phyloP scores from a whole-genome alignment of 2,329 filamentous ascomycete species.

The Xylaria sp. region DNA sequence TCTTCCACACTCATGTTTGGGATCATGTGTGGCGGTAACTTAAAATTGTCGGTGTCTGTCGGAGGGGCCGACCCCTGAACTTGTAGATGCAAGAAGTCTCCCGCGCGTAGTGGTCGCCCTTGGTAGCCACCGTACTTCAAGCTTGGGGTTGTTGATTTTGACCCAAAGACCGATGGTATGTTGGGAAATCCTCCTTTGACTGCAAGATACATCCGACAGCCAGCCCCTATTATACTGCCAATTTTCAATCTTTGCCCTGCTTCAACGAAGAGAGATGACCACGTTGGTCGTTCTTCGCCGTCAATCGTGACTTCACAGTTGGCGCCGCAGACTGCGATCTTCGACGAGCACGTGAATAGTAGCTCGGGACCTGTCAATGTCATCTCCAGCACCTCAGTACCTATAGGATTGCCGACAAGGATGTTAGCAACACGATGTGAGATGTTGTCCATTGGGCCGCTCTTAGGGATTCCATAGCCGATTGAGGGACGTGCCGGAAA shows the following conservation, averaged over 20 bases:
- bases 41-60: neutral
- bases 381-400: conserved; percentile 18
- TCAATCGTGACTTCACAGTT: conserved; percentile 11
- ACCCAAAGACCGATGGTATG: conserved; percentile 23
- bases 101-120: conserved; percentile 11
- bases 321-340: conserved; percentile 19
- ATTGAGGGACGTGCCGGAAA: conserved; percentile 20
- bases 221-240: conserved; percentile 8
- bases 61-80: neutral
- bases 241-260: conserved; percentile 20
- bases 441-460: conserved; percentile 28
- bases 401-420: conserved; percentile 15
- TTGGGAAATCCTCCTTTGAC: conserved; percentile 26
- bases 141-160: conserved; percentile 23
- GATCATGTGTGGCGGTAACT: conserved; percentile 37
- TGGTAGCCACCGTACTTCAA: conserved; percentile 20
- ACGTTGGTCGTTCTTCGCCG: conserved; percentile 3
- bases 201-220: conserved; percentile 30
- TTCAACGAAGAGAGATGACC: conserved; percentile 12
- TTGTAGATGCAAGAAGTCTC: conserved; percentile 22
- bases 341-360: conserved; percentile 15
- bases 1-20: conserved; percentile 46
- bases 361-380: conserved; percentile 24
- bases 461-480: conserved; percentile 21
- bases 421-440: conserved; percentile 25